A percentile compares a stretch with the other conserved stretches of the same genome.
phyloP scores from a whole-genome alignment of 2,329 filamentous ascomycete genomes.

The Cercospora zeae-maydis region DNA sequence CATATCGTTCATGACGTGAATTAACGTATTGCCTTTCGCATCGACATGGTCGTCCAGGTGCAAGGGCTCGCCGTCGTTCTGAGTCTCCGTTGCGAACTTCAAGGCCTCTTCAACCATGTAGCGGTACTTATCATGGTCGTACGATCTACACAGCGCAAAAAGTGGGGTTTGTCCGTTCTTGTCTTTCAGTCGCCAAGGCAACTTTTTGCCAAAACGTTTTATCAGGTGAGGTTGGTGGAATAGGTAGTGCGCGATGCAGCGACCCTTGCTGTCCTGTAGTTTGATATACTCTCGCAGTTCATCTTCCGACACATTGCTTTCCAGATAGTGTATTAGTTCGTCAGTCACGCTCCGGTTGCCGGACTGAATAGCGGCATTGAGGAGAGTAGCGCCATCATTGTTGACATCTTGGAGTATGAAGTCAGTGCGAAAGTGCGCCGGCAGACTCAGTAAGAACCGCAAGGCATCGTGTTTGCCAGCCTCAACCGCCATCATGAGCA shows the following conservation, averaged over 20 bases:
- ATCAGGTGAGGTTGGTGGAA: conserved; percentile 88
- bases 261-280: conserved; percentile 75
- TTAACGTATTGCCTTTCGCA: conserved; percentile 82
- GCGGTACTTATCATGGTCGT: conserved; percentile 84
- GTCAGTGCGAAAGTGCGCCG: conserved; percentile 68
- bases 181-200: conserved; percentile 88
- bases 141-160: conserved; percentile 90
- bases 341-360: conserved; percentile 72
- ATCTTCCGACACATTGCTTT: conserved; percentile 52
- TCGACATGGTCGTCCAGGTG: conserved; percentile 93
- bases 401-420: conserved; percentile 79
- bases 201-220: conserved; percentile 65
- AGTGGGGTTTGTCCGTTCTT: conserved; percentile 97
- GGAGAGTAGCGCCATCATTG: conserved; percentile 80
- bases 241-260: conserved; percentile 90
- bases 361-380: conserved; percentile 87
- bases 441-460: conserved; percentile 72
- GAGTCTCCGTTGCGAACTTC: conserved; percentile 66
- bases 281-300: conserved; percentile 66
- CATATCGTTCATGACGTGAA: conserved; percentile 92
- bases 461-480: conserved; percentile 67
- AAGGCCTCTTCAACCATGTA: conserved; percentile 83
- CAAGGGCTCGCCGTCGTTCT: conserved; percentile 73
- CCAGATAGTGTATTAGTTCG: conserved; percentile 68
- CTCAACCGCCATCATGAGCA: conserved; percentile 58